Evolutionary conservation across 176 grass and related monocot species (phyloP).

Genomic region (Eleusine indica): DNA sequence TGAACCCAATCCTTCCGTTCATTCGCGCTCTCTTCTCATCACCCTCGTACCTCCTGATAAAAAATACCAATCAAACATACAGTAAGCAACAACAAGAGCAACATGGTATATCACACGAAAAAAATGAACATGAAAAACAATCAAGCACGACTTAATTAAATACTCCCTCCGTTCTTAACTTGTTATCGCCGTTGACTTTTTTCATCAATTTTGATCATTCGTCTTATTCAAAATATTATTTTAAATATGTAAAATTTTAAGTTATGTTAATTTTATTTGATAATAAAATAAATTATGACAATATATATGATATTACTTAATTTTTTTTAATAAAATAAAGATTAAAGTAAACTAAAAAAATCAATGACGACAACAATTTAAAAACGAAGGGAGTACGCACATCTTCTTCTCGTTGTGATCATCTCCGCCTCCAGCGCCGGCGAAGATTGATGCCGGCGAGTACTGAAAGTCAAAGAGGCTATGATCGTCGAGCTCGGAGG

Average conservation of each 20-base stretch:
- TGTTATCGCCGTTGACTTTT: no score
- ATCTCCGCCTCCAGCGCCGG: background rate
- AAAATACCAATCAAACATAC: background rate
- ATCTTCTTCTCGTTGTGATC: background rate
- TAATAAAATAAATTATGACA: no score
- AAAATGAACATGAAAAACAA: background rate
- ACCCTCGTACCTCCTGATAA: conserved; percentile 7
- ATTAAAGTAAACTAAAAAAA: no score
- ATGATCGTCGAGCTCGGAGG: conserved; percentile 12
- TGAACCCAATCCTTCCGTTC: conserved; percentile 71
- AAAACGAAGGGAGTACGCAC: background rate
- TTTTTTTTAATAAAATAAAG: no score
- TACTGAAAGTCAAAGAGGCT: conserved; percentile 14
- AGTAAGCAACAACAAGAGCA: background rate
- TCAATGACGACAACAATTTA: no score
- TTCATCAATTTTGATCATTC: no score
- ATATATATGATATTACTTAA: no score
- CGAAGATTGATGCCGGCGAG: conserved; percentile 11
- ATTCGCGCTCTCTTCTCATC: conserved; percentile 14
- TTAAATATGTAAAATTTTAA: no score
- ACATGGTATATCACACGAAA: no score
- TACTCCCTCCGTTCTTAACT: no score
- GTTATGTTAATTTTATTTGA: no score
- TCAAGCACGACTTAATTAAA: background rate
- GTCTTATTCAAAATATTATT: no score